These are phyloP conservation scores for Diutina pseudorugosa DNA, from an alignment of 1,139 yeast genomes.

Conservation along the genomic window DNA sequence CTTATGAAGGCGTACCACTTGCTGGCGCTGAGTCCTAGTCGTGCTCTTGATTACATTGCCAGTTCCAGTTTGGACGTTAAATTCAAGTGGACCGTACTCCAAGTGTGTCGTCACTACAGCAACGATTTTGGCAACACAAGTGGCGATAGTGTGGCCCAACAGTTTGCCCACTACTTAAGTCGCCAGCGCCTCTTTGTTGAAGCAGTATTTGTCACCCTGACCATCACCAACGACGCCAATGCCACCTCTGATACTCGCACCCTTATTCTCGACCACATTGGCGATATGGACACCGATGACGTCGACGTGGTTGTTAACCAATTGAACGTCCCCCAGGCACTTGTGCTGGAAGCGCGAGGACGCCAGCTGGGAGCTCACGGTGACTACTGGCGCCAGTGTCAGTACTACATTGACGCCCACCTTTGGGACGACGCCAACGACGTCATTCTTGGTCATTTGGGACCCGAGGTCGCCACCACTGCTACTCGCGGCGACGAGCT, in stretches of 20 bases:
- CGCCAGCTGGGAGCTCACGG: not conserved
- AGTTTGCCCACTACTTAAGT: not conserved
- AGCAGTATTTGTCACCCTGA: slow-evolving; percentile 1
- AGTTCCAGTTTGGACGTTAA: not conserved
- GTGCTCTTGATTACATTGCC: not conserved
- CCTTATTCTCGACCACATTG: not conserved
- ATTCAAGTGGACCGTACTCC: not conserved
- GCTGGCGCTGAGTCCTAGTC: not conserved
- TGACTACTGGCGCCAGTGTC: not conserved
- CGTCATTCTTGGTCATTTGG: not conserved
- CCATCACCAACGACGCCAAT: not conserved
- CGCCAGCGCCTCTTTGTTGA: not conserved
- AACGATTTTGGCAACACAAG: not conserved
- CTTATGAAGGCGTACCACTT: not conserved
- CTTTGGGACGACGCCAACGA: not conserved
- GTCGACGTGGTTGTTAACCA: too few relatives aligned
- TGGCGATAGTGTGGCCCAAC: not conserved
- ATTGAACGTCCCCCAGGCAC: not conserved
- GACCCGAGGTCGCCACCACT: slow-evolving; percentile 2
- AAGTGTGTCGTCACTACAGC: not conserved
- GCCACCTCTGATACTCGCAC: not conserved
- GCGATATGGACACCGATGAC: not conserved
- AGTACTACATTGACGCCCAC: not conserved
- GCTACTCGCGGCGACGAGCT: not conserved
- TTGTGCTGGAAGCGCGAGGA: not conserved